Evolutionary conservation across 2,329 filamentous ascomycete species (phyloP), one percentile per base, ranked within the genome.

Genomic region (Colletotrichum caudatum): DNA sequence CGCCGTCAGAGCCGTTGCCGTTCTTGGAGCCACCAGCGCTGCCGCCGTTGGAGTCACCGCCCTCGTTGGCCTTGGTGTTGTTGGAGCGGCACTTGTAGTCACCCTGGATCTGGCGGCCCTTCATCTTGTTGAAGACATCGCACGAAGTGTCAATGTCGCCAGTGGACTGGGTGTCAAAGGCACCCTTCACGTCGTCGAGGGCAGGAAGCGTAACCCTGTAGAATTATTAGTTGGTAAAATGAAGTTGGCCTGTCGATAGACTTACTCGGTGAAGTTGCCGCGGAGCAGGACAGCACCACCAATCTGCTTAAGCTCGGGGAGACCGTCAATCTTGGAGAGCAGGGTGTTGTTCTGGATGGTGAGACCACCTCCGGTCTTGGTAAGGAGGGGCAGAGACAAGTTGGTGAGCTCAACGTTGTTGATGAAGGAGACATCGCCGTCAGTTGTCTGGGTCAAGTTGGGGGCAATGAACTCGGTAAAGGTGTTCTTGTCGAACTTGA

Each of bases 321-420:
- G 93, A 44, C 89, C 90, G 74, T 88, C 82, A 68, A 98, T 86
- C 72, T 84, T 80, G 68, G 82, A 76, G 44, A 98, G 88, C 67
- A 86, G 85, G 73, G 94, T 93, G 91, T 98, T 98, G 90, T 97
- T 97, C 83, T 93, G 92, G 79, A 99, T 90, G 76, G 92, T 90
- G 80, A 97, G 89, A 80, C 92, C 94, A 84, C 94, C 95, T 76
- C 88, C 90, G 78, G 97, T 88, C 66, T 83, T 87, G 75, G 85
- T 87, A 57, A 98, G 87, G 29, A 79, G 58, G 59, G 92, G 91
- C 83, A 97, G 88, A 71, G 91, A 90, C 82, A 98, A 87, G 88
- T 97, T 97, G 80, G 84, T 81, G 62, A 92, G 84, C 72, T 85
- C 80, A 53, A 82, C 81, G 85, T 92, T 92, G 83, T 87, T 87